Evolutionary conservation across 2,329 filamentous ascomycete genomes (phyloP), one percentile per base, ranked within the genome.

Genomic region (Monosporascus sp.): DNA sequence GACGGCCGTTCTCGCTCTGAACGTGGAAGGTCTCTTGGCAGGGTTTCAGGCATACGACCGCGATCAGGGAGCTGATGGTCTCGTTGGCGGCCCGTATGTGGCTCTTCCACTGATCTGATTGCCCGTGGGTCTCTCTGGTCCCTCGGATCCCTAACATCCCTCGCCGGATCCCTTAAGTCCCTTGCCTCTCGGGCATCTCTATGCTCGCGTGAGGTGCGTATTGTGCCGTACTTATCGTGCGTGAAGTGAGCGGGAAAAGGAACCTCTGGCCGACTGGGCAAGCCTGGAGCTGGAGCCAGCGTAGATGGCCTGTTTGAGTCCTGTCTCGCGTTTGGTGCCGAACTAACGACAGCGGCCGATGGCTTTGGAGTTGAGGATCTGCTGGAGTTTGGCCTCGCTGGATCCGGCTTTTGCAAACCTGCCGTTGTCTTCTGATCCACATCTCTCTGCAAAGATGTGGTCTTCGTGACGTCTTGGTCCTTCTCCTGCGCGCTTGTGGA

Each of bases 221-320:
- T 66, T 52, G 74, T 75, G 11, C 65, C 66, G 54, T 74, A 78
- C 36, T 78, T 73, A 49, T 79, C 77, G 24, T 76, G 71, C 9
- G 70, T 69, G 51, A 74, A 75, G 56, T 77, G 75, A 2, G 74
- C 73, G 1, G 76, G 76, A 46, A 81, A 76, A 7, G 80, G 81
- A 11, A 82, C 75, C 57, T 86, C 82, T 17, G 83, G 83, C 52
- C 82, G 76, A 51, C 71, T 83, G 1, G 84, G 84, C 7, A 87
- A 69, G 17, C 68, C 55, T 50, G 63, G 55, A 37, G 59, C 59
- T 52, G 66, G 57, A 47, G 66, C 45, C 51, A 71, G 43, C 50
- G 60, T 59, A 52, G 63, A 59, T 40, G 59, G 64, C 37, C 68
- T 71, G 20, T 64, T 58, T 5, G 61, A 55, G 16, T 76, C 71